phyloP scores from a whole-genome alignment of 2,329 filamentous ascomycete genomes.

The Alternaria viburni region DNA sequence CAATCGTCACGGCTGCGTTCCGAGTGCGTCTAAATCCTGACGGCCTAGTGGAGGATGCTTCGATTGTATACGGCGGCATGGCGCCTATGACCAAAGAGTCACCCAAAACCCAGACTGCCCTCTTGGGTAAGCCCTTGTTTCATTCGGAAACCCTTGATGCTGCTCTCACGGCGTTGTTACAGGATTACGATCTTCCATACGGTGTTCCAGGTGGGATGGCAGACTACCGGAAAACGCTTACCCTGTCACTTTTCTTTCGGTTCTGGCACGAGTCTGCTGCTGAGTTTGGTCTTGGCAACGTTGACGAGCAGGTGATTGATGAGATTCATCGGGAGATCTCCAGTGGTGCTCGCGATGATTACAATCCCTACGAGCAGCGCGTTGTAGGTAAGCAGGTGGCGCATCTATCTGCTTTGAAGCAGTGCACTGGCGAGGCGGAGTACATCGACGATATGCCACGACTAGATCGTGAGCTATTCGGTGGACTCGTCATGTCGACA shows the following conservation, averaged over 20 bases:
- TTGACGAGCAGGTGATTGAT: slow-evolving; percentile 74
- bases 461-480: slow-evolving; percentile 84
- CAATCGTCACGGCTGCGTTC: slow-evolving; percentile 88
- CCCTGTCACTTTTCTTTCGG: slow-evolving; percentile 93
- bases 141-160: slow-evolving; percentile 83
- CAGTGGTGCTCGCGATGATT: slow-evolving; percentile 75
- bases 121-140: slow-evolving; percentile 78
- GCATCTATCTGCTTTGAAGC: slow-evolving; percentile 88
- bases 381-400: slow-evolving; percentile 83
- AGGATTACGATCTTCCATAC: slow-evolving; percentile 85
- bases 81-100: slow-evolving; percentile 85
- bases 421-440: slow-evolving; percentile 89
- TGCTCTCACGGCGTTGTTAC: slow-evolving; percentile 79
- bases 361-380: slow-evolving; percentile 79
- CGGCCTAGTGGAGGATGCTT: slow-evolving; percentile 73
- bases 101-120: slow-evolving; percentile 71
- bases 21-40: slow-evolving; percentile 72
- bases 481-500: slow-evolving; percentile 83
- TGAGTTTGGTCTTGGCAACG: slow-evolving; percentile 59
- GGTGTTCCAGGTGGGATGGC: slow-evolving; percentile 96
- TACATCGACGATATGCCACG: slow-evolving; percentile 93
- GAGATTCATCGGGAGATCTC: slow-evolving; percentile 88
- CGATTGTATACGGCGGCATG: slow-evolving; percentile 92
- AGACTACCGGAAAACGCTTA: slow-evolving; percentile 86
- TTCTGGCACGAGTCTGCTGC: slow-evolving; percentile 90